Evolutionary conservation across 495 filamentous ascomycete species (phyloP), one percentile per base, ranked within the genome.

Genomic region (Friedmanniomyces simplex): DNA sequence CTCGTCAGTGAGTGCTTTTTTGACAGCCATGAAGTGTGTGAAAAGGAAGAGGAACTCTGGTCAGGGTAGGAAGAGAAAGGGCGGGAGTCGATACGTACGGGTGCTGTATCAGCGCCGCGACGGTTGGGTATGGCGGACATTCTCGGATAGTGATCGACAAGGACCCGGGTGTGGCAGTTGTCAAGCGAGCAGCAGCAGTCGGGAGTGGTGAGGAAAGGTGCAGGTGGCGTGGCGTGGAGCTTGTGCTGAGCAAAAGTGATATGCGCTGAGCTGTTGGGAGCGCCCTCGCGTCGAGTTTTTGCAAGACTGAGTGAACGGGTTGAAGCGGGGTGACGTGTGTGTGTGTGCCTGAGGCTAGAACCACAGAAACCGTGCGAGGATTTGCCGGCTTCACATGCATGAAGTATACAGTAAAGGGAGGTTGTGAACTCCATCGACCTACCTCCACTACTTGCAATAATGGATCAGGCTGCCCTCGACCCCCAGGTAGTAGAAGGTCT

Each of bases 121-220:
- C 37, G n/a, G 28, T 53, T 53, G 48, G 56, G 56, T 28, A 58
- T 58, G 49, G 47, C 49, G 20, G 48, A 42, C 47, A 52, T 58
- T 7, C 14, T 57, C 14, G 49, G 30, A 14, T 32, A 36, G n/a
- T 52, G 49, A 52, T 52, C 49, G 49, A 52, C 49, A 22, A 36
- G 26, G 49, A 3, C 3, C 21, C 21, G 25, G 39, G 18, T 43
- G 39, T 43, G 39, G 39, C 39, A 43, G 39, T 43, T 43, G 39
- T 43, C 5, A 43, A 43, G 39, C 39, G 14, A 43, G 39, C 39
- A 20, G 39, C 4, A 2, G 39, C 14, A 20, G 39, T 43, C 14
- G 39, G 18, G 39, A 3, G 13, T n/a, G n/a, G n/a, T n/a, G n/a
- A n/a, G n/a, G n/a, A n/a, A n/a, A n/a, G n/a, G n/a, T n/a, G n/a